phyloP scores from a whole-genome alignment of 1,284 basidiomycete genomes.

The Peniophora sp. region DNA sequence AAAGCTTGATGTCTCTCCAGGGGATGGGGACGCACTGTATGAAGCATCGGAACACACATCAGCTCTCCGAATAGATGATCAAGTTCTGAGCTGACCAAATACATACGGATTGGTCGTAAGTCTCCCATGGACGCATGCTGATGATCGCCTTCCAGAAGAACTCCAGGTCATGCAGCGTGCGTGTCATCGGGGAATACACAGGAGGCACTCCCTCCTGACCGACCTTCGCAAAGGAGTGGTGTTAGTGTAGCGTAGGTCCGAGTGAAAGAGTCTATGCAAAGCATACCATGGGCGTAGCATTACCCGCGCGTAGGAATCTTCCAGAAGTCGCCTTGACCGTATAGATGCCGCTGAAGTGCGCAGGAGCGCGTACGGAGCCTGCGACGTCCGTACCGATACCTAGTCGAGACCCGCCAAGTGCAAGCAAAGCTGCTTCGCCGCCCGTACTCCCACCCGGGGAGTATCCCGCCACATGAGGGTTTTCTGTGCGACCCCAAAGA shows the following conservation, averaged over 20 bases:
- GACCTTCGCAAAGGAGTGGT: neutral
- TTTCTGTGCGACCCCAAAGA: constrained; percentile 58
- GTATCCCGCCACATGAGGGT: constrained; percentile 53
- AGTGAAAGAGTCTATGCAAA: too few species aligned
- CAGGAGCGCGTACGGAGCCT: constrained; percentile 68
- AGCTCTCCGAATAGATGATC: neutral
- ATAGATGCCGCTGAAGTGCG: constrained; percentile 64
- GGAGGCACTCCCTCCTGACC: constrained; percentile 58
- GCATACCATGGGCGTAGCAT: constrained; percentile 1
- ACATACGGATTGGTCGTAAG: constrained; percentile 48
- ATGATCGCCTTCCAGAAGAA: constrained; percentile 55
- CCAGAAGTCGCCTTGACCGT: constrained; percentile 44
- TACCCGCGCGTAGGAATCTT: constrained; percentile 11
- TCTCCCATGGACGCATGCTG: constrained; percentile 50
- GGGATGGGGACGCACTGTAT: constrained; percentile 45
- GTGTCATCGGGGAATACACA: constrained; percentile 62
- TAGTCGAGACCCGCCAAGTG: constrained; percentile 59
- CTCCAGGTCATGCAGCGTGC: constrained; percentile 59
- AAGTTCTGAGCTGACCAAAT: neutral
- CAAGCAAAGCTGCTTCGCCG: constrained; percentile 65
- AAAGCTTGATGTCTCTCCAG: constrained; percentile 41
- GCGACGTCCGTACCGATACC: constrained; percentile 72
- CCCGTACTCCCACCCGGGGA: constrained; percentile 65
- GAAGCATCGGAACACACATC: neutral
- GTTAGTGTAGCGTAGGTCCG: too few species aligned